A percentile compares a stretch with the other conserved stretches of the same genome.
phyloP scores from a whole-genome alignment of 768 basidiomycete genomes.

The Leucocoprinus sp. region DNA sequence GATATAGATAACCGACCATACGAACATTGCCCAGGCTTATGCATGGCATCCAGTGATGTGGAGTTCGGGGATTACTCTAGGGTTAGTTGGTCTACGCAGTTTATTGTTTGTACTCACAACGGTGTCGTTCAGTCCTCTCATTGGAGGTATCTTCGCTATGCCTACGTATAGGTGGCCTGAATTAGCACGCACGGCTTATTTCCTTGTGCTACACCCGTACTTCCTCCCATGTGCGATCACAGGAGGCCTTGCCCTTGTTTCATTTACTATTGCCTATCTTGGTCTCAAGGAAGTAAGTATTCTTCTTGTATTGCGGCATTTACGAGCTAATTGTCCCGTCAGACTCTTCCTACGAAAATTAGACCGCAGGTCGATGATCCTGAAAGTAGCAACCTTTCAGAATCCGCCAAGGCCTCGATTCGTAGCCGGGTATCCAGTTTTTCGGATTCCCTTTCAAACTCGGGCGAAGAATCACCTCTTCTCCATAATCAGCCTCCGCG shows the following conservation, averaged over 20 bases:
- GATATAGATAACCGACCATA: conserved; percentile 21
- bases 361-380: neutral
- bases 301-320: neutral
- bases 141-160: conserved; percentile 26
- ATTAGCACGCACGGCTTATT: conserved; percentile 15
- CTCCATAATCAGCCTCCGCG: neutral
- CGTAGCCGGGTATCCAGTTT: neutral
- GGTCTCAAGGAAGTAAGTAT: conserved; percentile 23
- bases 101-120: neutral
- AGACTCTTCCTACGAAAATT: conserved; percentile 11
- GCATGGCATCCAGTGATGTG: conserved; percentile 19
- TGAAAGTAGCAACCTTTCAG: neutral
- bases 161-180: conserved; percentile 22
- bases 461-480: conserved; percentile 1
- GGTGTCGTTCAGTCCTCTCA: conserved; percentile 16
- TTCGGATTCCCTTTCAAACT: neutral
- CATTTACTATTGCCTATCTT: conserved; percentile 16
- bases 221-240: conserved; percentile 27
- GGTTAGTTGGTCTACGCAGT: conserved; percentile 9
- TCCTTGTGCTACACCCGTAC: conserved; percentile 26
- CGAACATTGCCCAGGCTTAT: conserved; percentile 21
- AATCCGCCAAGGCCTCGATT: neutral
- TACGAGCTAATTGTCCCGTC: neutral
- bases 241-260: conserved; percentile 16
- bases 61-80: conserved; percentile 18